phyloP scores from a whole-genome alignment of 2,329 filamentous ascomycete species.

The Verticillium zaregamsianum region DNA sequence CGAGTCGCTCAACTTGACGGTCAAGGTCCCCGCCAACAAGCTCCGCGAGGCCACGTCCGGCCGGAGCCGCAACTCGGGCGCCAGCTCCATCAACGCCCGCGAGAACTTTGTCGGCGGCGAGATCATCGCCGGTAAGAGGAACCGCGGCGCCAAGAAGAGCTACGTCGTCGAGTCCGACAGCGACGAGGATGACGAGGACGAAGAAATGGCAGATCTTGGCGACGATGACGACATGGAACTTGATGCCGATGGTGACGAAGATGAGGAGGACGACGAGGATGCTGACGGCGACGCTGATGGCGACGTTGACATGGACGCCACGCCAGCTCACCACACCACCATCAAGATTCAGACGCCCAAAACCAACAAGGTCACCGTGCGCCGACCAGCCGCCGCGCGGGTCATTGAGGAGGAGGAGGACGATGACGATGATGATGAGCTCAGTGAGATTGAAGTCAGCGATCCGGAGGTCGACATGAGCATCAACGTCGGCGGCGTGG shows the following conservation, averaged over 20 bases:
- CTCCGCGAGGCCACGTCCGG: conserved; percentile 45
- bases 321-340: conserved; percentile 13
- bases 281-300: conserved; percentile 31
- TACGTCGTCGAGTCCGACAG: conserved; percentile 55
- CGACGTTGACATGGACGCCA: conserved; percentile 43
- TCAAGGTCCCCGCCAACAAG: conserved; percentile 48
- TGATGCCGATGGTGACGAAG: conserved; percentile 21
- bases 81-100: conserved; percentile 22
- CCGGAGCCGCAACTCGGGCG: conserved; percentile 25
- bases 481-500: conserved; percentile 31
- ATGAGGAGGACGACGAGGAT: conserved; percentile 20
- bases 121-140: conserved; percentile 47
- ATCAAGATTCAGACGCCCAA: conserved; percentile 14
- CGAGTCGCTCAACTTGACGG: conserved; percentile 46
- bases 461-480: conserved; percentile 21
- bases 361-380: conserved; percentile 5
- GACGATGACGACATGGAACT: conserved; percentile 36
- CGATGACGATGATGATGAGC: conserved; percentile 16
- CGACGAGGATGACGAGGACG: conserved; percentile 39
- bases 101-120: conserved; percentile 39
- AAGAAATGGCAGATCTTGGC: conserved; percentile 25
- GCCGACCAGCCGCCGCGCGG: conserved; percentile 12
- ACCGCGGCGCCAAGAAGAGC: conserved; percentile 53
- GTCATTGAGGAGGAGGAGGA: conserved; percentile 16
- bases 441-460: conserved; percentile 18